A percentile compares a stretch with the other conserved stretches of the same genome.
Evolutionary conservation across 768 basidiomycete species (phyloP).

Genomic region (Suillus hirtellus): DNA sequence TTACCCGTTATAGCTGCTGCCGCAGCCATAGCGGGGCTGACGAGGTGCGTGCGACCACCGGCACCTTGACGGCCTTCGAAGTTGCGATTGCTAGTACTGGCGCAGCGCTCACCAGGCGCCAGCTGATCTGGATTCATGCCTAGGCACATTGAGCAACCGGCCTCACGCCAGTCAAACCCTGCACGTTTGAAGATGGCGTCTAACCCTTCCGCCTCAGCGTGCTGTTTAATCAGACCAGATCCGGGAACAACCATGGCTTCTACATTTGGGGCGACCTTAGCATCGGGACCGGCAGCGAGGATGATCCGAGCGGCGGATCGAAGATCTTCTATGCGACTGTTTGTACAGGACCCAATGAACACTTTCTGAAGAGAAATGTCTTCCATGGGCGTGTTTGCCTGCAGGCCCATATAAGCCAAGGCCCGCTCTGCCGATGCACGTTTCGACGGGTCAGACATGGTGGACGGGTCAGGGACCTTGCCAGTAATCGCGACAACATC

Average conservation of each 20-base stretch:
- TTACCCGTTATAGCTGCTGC: conserved; percentile 87
- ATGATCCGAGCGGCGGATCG: conserved; percentile 82
- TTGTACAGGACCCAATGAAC: conserved; percentile 94
- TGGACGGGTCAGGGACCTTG: conserved; percentile 71
- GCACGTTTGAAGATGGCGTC: conserved; percentile 86
- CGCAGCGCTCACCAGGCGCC: conserved; percentile 79
- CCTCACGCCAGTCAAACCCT: conserved; percentile 94
- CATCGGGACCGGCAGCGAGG: conserved; percentile 68
- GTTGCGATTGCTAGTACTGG: conserved; percentile 91
- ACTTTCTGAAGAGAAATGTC: conserved; percentile 83
- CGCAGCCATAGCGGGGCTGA: conserved; percentile 91
- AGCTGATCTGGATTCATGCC: conserved; percentile 96
- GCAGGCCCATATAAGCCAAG: conserved; percentile 85
- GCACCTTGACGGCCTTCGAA: conserved; percentile 90
- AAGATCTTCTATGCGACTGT: conserved; percentile 91
- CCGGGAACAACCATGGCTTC: conserved; percentile 92
- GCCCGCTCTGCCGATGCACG: conserved; percentile 73
- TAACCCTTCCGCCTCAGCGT: conserved; percentile 87
- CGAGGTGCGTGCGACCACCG: conserved; percentile 85
- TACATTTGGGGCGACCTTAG: conserved; percentile 72
- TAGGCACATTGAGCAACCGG: conserved; percentile 94
- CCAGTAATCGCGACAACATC: conserved; percentile 85
- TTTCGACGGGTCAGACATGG: conserved; percentile 62
- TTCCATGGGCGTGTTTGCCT: conserved; percentile 75
- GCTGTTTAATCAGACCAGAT: conserved; percentile 86